Percentiles rank a stretch among this genome's conserved stretches.
phyloP scores from a whole-genome alignment of 495 filamentous ascomycete species.

The Lentithecium fluviatile region DNA sequence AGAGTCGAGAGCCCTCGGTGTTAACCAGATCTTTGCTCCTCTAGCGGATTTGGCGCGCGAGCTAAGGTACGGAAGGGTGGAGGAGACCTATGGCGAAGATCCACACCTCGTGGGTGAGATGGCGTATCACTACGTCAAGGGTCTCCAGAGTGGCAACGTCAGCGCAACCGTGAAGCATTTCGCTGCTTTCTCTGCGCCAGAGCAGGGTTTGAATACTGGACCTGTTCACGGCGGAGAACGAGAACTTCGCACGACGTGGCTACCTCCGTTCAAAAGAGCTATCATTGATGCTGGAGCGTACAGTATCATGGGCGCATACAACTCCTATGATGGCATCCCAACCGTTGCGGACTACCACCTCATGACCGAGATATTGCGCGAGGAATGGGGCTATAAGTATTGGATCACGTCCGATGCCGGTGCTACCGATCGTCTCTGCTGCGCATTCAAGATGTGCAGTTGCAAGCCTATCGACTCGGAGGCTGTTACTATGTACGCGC shows the following conservation, averaged over 20 bases:
- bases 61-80: slow-evolving; percentile 65
- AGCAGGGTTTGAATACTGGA: slow-evolving; percentile 67
- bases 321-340: slow-evolving; percentile 68
- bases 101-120: slow-evolving; percentile 61
- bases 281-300: slow-evolving; percentile 68
- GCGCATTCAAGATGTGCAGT: slow-evolving; percentile 60
- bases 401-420: slow-evolving; percentile 58
- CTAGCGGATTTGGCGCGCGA: slow-evolving; percentile 67
- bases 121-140: slow-evolving; percentile 59
- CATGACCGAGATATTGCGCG: slow-evolving; percentile 64
- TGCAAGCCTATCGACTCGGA: slow-evolving; percentile 58
- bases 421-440: slow-evolving; percentile 64
- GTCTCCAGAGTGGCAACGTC: slow-evolving; percentile 62
- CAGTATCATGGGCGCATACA: slow-evolving; percentile 67
- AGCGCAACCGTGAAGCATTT: slow-evolving; percentile 72
- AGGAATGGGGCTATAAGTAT: slow-evolving; percentile 70
- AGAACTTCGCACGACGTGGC: slow-evolving; percentile 65
- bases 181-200: slow-evolving; percentile 61
- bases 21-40: slow-evolving; percentile 68
- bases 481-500: slow-evolving; percentile 54
- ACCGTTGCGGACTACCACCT: slow-evolving; percentile 59
- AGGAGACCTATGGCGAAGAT: slow-evolving; percentile 69
- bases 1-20: slow-evolving; percentile 62
- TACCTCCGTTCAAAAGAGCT: slow-evolving; percentile 63
- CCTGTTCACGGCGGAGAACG: slow-evolving; percentile 68